These are phyloP conservation scores for Arthroderma uncinatum DNA, from an alignment of 2,329 filamentous ascomycete species.

Conservation along the genomic window DNA sequence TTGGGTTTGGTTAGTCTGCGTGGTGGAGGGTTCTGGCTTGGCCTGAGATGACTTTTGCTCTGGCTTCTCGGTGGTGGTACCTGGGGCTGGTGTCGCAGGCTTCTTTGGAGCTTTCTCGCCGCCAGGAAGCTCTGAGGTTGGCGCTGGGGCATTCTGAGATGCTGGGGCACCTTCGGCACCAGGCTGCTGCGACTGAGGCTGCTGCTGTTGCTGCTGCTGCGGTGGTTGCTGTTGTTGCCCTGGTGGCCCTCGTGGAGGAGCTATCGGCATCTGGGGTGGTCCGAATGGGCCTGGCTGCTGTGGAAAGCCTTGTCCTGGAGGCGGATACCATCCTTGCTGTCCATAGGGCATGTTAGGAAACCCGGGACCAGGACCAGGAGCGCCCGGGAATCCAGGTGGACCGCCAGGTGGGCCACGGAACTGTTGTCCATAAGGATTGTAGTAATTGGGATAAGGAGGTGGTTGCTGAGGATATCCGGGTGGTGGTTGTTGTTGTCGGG, in stretches of 20 bases:
- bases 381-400: slow-evolving; percentile 39
- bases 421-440: slow-evolving; percentile 37
- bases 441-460: slow-evolving; percentile 35
- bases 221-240: slow-evolving; percentile 17
- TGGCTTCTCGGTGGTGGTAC: slow-evolving; percentile 22
- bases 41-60: slow-evolving; percentile 19
- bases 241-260: slow-evolving; percentile 40
- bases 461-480: slow-evolving; percentile 32
- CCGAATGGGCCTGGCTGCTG: slow-evolving; percentile 55
- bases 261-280: slow-evolving; percentile 48
- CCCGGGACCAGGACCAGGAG: slow-evolving; percentile 38
- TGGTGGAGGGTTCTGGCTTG: slow-evolving; percentile 18
- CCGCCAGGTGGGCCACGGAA: slow-evolving; percentile 23
- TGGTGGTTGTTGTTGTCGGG: slow-evolving; percentile 21
- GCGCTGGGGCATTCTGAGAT: slow-evolving; percentile 23
- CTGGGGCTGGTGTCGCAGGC: slow-evolving; percentile 23
- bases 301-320: slow-evolving; percentile 62
- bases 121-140: slow-evolving; percentile 35
- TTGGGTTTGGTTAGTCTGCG: slow-evolving; percentile 12
- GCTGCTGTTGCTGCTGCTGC: slow-evolving; percentile 15
- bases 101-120: slow-evolving; percentile 30
- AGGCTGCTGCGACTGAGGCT: slow-evolving; percentile 19
- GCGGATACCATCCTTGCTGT: slow-evolving; percentile 65
- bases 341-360: slow-evolving; percentile 70
- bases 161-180: slow-evolving; percentile 21